These are phyloP conservation scores for Naumovozyma baii DNA, from an alignment of 805 yeast species.

Conservation along the genomic window DNA sequence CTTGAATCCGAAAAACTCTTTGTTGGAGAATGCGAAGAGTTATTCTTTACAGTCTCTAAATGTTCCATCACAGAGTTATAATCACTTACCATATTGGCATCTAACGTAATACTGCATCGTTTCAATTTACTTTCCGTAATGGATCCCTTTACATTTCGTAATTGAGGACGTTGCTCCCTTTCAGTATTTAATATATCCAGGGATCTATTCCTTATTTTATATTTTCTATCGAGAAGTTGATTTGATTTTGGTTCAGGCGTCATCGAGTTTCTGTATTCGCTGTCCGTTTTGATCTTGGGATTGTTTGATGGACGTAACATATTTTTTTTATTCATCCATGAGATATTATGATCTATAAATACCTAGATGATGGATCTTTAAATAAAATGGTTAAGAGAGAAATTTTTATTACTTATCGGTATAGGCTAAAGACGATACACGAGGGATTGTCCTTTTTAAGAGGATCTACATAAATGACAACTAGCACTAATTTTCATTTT, in stretches of 20 bases:
- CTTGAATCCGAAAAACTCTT: constrained; percentile 1
- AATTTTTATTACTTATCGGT: too few species aligned
- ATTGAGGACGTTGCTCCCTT: constrained; percentile 6
- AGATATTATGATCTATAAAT: too few species aligned
- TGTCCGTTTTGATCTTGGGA: background rate
- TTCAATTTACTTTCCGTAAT: constrained; percentile 2
- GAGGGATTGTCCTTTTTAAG: too few species aligned
- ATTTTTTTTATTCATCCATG: background rate
- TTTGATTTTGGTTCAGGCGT: background rate
- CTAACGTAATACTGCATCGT: constrained; percentile 22
- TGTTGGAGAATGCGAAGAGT: background rate
- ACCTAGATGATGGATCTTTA: too few species aligned
- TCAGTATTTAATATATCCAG: background rate
- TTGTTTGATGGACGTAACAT: background rate
- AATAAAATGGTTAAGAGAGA: too few species aligned
- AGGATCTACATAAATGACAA: too few species aligned
- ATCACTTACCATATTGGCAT: constrained; percentile 21
- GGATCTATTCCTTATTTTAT: background rate
- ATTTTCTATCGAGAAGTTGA: background rate
- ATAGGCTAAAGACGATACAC: too few species aligned
- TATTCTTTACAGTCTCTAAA: background rate
- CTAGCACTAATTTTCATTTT: too few species aligned
- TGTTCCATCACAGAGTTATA: constrained; percentile 19
- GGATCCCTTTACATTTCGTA: background rate
- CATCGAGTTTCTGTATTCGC: background rate